Evolutionary conservation across 1,139 yeast species (phyloP).

Genomic region (Geotrichum australiense): DNA sequence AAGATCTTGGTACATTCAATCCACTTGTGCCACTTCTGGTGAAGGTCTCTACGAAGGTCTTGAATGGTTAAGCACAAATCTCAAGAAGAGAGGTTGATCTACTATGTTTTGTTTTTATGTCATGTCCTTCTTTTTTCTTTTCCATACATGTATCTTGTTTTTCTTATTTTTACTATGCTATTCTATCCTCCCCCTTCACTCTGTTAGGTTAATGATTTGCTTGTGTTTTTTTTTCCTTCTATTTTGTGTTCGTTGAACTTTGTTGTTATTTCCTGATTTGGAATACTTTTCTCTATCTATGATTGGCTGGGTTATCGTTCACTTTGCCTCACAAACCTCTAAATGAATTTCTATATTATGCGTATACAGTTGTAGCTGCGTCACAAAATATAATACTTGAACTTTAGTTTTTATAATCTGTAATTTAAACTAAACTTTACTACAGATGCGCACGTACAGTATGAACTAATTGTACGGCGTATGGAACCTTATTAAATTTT

Average conservation of each 20-base stretch:
- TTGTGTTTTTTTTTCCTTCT: background rate
- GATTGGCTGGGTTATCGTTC: slow-evolving; percentile 4
- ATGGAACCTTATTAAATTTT: too few species aligned
- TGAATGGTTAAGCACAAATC: slow-evolving; percentile 54
- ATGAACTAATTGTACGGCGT: too few species aligned
- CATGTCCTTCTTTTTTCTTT: background rate
- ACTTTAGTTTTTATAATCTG: too few species aligned
- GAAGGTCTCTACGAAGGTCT: slow-evolving; percentile 93
- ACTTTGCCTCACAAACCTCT: background rate
- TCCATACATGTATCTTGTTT: slow-evolving; percentile 1
- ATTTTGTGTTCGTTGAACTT: background rate
- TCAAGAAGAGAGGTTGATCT: slow-evolving; percentile 45
- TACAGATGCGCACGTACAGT: too few species aligned
- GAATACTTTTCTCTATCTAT: background rate
- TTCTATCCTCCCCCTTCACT: background rate
- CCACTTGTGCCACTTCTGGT: slow-evolving; percentile 92
- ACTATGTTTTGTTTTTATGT: slow-evolving; percentile 1
- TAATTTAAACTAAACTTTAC: too few species aligned
- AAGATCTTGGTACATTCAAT: slow-evolving; percentile 93
- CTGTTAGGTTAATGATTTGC: background rate
- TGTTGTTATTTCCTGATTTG: background rate
- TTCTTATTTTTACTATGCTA: background rate
- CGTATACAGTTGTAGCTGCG: too few species aligned
- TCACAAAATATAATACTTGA: too few species aligned
- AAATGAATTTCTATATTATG: too few species aligned